Percentiles rank a stretch among this genome's conserved stretches.
Conservation (phyloP, 495 filamentous ascomycete species). For the Sabuloglossum arenarium region DNA sequence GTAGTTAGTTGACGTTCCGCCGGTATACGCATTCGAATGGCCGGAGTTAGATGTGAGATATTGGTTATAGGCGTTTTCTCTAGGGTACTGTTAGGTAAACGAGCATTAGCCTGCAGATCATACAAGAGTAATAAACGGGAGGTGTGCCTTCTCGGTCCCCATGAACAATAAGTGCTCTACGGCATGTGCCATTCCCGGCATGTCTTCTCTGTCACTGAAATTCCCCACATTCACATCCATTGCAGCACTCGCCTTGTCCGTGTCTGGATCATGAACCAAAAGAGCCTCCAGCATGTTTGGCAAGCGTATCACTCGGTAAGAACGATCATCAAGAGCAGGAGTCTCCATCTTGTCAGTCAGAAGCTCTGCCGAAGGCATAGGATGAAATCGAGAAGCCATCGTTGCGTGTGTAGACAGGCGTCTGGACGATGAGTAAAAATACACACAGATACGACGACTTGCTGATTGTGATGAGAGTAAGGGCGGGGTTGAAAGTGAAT, state of each 20-base stretch:
- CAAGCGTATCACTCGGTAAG: constrained; percentile 71
- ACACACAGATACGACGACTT: background rate
- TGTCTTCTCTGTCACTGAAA: constrained; percentile 74
- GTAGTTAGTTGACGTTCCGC: constrained; percentile 86
- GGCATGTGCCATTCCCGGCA: constrained; percentile 87
- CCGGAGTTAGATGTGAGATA: constrained; percentile 81
- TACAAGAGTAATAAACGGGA: background rate
- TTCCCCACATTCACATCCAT: constrained; percentile 92
- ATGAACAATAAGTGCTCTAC: constrained; percentile 93
- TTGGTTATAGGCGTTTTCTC: constrained; percentile 89
- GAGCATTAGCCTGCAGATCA: constrained; percentile 6
- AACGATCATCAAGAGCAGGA: constrained; percentile 70
- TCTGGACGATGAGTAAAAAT: background rate
- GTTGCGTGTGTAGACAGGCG: background rate
- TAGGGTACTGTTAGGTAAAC: constrained; percentile 41
- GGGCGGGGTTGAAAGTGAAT: background rate
- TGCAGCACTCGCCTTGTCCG: constrained; percentile 89
- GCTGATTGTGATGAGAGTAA: background rate
- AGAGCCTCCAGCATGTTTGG: constrained; percentile 84
- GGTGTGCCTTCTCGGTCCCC: constrained; percentile 78
- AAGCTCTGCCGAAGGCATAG: constrained; percentile 28
- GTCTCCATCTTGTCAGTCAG: constrained; percentile 69
- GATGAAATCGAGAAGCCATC: background rate
- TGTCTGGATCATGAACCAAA: constrained; percentile 83
- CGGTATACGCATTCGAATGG: constrained; percentile 88